These are phyloP conservation scores for Moricandia arvensis DNA, from an alignment of 345 rosid genomes.

Conservation along the genomic window DNA sequence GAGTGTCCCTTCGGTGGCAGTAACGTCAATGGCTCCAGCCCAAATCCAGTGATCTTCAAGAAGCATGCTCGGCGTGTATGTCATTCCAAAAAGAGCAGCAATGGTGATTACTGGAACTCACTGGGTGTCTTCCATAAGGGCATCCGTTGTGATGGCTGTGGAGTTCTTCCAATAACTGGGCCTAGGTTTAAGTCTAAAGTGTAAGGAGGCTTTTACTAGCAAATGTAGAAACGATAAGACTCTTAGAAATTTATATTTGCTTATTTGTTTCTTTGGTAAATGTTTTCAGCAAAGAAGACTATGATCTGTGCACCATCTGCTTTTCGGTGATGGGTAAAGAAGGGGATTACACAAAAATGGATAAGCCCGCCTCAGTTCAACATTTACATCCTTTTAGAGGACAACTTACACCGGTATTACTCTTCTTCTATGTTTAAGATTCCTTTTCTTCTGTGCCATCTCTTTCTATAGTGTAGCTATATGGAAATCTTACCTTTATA, in stretches of 20 bases:
- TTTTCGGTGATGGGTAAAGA: slow-evolving; percentile 65
- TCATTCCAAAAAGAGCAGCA: slow-evolving; percentile 37
- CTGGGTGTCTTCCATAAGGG: slow-evolving; percentile 72
- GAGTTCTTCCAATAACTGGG: slow-evolving; percentile 84
- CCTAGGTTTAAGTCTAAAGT: slow-evolving; percentile 86
- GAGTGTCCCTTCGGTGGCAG: slow-evolving; percentile 65
- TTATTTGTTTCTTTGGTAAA: background rate
- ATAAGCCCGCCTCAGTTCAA: slow-evolving; percentile 49
- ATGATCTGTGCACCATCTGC: slow-evolving; percentile 87
- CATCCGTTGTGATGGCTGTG: slow-evolving; percentile 88
- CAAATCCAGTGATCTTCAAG: background rate
- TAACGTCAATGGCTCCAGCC: slow-evolving; percentile 27
- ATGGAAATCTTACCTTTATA: slow-evolving; percentile 8
- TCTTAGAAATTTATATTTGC: background rate
- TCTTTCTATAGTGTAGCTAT: background rate
- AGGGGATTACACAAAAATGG: slow-evolving; percentile 66
- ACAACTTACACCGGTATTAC: slow-evolving; percentile 41
- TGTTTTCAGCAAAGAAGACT: slow-evolving; percentile 64
- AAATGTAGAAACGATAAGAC: background rate
- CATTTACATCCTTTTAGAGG: slow-evolving; percentile 39
- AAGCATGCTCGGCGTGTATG: slow-evolving; percentile 15
- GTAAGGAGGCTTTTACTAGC: slow-evolving; percentile 48
- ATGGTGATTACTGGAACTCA: slow-evolving; percentile 30
- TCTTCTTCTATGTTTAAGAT: slow-evolving; percentile 13
- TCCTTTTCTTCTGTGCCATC: background rate